Evolutionary conservation across 805 yeast species (phyloP).

Genomic region (Cyberlindnera subsufficiens): DNA sequence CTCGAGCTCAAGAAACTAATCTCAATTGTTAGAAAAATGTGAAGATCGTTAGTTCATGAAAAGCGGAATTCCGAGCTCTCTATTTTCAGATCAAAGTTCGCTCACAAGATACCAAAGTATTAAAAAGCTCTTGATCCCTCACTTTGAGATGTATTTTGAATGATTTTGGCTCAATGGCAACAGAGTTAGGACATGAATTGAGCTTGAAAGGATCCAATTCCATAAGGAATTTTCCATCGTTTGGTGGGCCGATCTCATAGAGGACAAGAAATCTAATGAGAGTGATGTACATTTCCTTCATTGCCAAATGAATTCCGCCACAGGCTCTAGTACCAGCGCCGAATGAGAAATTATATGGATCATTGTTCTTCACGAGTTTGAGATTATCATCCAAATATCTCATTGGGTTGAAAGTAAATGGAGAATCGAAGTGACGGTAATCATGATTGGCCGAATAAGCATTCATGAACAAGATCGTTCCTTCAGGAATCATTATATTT

Average conservation of each 20-base stretch:
- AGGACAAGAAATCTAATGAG: constrained; percentile 45
- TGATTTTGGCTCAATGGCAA: constrained; percentile 55
- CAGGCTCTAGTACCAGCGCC: constrained; percentile 75
- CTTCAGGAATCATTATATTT: constrained; percentile 42
- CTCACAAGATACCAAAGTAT: background rate
- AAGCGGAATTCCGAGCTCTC: too few relatives aligned
- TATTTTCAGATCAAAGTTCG: too few relatives aligned
- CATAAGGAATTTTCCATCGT: constrained; percentile 28
- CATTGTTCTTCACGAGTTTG: constrained; percentile 5
- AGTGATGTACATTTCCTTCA: constrained; percentile 57
- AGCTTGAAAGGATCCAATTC: constrained; percentile 41
- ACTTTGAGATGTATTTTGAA: constrained; percentile 30
- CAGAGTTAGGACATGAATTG: constrained; percentile 48
- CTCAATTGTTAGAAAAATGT: too few relatives aligned
- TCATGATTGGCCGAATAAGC: constrained; percentile 71
- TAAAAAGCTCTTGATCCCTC: constrained; percentile 22
- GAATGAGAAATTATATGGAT: constrained; percentile 39
- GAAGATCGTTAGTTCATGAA: too few relatives aligned
- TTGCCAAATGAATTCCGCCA: constrained; percentile 60
- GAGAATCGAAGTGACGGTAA: constrained; percentile 31
- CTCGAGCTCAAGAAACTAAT: too few relatives aligned
- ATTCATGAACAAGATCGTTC: constrained; percentile 58
- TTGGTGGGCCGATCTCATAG: constrained; percentile 44
- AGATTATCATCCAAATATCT: constrained; percentile 39
- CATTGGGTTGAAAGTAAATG: constrained; percentile 45